A percentile compares a stretch with the other conserved stretches of the same genome.
Evolutionary conservation across 176 grass and related monocot genomes (phyloP).

Genomic region (Oryza australiensis): DNA sequence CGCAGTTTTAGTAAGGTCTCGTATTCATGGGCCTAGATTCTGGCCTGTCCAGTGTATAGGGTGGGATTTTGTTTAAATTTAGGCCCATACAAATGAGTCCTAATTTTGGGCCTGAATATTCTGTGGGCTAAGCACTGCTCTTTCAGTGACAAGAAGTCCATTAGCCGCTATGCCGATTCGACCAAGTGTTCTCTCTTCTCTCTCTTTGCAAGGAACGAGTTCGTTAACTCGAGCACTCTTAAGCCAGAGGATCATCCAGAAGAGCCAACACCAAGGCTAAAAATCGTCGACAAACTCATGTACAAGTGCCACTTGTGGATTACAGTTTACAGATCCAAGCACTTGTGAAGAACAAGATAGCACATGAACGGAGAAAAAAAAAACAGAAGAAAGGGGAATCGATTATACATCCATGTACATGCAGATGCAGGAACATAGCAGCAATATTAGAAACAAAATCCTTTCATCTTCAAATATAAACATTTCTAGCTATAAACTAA

Average conservation of each 20-base stretch:
- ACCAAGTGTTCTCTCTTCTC: no score
- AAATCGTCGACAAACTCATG: not conserved
- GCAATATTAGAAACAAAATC: no score
- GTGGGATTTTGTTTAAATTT: not conserved
- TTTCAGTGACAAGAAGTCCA: not conserved
- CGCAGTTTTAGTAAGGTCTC: not conserved
- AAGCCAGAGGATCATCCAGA: not conserved
- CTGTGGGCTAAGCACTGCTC: not conserved
- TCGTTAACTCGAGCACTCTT: not conserved
- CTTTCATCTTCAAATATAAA: no score
- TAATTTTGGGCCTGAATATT: no score
- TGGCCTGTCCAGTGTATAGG: not conserved
- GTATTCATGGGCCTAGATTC: not conserved
- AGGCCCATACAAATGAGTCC: not conserved
- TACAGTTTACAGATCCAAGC: no score
- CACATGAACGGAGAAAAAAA: not conserved
- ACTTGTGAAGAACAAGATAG: not conserved
- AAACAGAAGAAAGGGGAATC: no score
- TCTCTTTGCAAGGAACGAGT: not conserved
- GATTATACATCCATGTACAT: not conserved
- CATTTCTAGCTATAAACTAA: no score
- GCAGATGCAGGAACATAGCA: not conserved
- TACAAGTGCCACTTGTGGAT: no score
- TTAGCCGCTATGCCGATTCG: no score
- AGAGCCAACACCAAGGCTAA: no score